Base-by-base conservation (phyloP, 352 stramenopile species). In the Phytophthora fragariaefolia region DNA sequence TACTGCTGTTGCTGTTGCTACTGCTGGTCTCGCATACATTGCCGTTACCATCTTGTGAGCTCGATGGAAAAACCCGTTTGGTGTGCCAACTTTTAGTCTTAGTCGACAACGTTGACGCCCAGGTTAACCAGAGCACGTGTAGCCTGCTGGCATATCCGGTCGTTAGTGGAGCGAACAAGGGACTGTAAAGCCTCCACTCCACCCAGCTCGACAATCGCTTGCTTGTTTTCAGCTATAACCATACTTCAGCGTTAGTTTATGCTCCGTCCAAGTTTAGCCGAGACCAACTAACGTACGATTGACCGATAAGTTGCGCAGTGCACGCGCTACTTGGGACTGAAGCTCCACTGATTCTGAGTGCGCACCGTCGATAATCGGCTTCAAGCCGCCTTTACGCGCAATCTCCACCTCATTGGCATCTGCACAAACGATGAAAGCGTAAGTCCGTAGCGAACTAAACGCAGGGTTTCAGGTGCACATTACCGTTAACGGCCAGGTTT, bases 401-500 rank as follows among this genome's bases (percentile, higher is more conserved):
- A 98, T 98, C 63, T 96, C 86, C 24, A 96, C 71, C 73, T 98
- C 93, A 69, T 97, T 98, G 5, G 88, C 83, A 64, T 98, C 91
- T 97, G 38, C 15, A 66, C 17, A 15, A 26, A 57, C 7, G n/a
- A 51, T n/a, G 32, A 10, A 17, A 53, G 24, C 28, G 32, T 8
- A 10, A 65, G 3, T 47, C 42, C 46, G 58, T 12, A 63, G 22
- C 38, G 56, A 50, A 8, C 13, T 28, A 8, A 46, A 22, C 22
- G 20, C 6, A 53, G 49, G 20, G 0, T 36, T 43, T 1, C 4
- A 18, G 20, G 22, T 2, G 9, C 4, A 55, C 24, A 24, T 47
- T 69, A 97, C 89, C 93, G 58, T 98, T 98, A 17, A 98, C 95
- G 12, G 95, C 95, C 32, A 98, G 71, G 69, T 98, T 98, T 52